A percentile compares a stretch with the other conserved stretches of the same genome.
These are phyloP conservation scores for Amphibolis antarctica DNA, from an alignment of 106 monocot genomes.

Conservation along the genomic window DNA sequence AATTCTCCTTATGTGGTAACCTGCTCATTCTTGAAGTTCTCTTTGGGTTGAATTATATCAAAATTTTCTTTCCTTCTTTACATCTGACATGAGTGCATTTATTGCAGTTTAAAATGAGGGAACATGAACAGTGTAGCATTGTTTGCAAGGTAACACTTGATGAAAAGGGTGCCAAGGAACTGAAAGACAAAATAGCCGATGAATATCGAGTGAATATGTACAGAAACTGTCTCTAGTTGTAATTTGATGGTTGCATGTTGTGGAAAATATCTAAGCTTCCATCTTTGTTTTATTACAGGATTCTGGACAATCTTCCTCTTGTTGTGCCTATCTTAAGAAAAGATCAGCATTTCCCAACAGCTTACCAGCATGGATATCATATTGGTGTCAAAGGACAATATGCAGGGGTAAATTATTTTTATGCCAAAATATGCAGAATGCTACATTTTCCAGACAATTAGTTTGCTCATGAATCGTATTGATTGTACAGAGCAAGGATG, in stretches of 20 bases:
- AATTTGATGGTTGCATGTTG: not conserved
- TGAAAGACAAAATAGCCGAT: constrained; percentile 92
- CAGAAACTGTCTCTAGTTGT: not conserved
- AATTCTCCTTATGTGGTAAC: constrained; percentile 85
- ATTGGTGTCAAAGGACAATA: constrained; percentile 70
- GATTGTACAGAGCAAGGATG: constrained; percentile 65
- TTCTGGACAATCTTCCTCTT: constrained; percentile 91
- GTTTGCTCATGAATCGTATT: not conserved
- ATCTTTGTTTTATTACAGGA: constrained; percentile 41
- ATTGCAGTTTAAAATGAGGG: constrained; percentile 89
- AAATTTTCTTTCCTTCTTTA: not conserved
- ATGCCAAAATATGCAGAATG: not conserved
- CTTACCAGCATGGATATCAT: constrained; percentile 76
- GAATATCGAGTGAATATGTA: constrained; percentile 95
- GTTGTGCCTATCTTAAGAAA: constrained; percentile 67
- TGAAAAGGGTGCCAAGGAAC: constrained; percentile 53
- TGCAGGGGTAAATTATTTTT: constrained; percentile 39
- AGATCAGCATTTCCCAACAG: constrained; percentile 39
- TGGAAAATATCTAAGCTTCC: not conserved
- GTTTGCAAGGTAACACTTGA: constrained; percentile 52
- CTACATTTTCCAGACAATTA: not conserved
- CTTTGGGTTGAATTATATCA: not conserved
- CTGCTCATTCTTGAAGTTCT: not conserved
- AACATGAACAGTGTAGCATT: constrained; percentile 68
- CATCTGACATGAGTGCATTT: not conserved